Evolutionary conservation across 1,284 basidiomycete species (phyloP), one percentile per base, ranked within the genome.

Genomic region (Austroboletus niveus): DNA sequence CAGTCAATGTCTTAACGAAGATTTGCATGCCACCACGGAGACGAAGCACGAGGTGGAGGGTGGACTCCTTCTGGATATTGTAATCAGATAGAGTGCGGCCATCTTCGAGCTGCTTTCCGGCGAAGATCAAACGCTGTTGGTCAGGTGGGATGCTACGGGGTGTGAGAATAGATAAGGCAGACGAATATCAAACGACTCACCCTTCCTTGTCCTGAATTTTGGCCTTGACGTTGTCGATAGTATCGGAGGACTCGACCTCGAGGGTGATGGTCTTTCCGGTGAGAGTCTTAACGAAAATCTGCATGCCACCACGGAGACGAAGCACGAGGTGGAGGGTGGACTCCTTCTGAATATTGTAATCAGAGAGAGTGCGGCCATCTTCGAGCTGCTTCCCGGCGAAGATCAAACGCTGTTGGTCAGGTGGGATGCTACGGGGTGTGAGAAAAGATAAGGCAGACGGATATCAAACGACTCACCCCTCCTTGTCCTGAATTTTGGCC

Each of bases 231-330:
- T 92, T 92, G 70, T 93, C 91, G 65, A 94, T 92, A 35, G 92
- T 93, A 73, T 94, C 90, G 1, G 86, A 89, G 0, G 89, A 92
- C 75, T 94, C 91, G 8, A 94, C 91, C 74, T 94, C 92, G 44
- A 94, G 81, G 46, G 92, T 94, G 73, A 96, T 95, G 30, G 93
- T 95, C 84, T 95, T 96, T 61, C 92, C 92, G 38, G 92, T 94
- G 51, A 94, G 76, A 56, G 82, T 86, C 75, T 91, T 91, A 27
- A 91, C 87, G 68, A 92, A 92, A 62, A 92, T 91, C 64, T 92
- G 89, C 89, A 91, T 91, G 27, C 91, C 92, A 64, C 91, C 91
- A 71, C 91, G 88, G 48, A 94, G 84, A 72, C 90, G 89, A 58
- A 94, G 84, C 42, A 84, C 82, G 27, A 94, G 82, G 69, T 94